A percentile compares a stretch with the other conserved stretches of the same genome.
phyloP scores from a whole-genome alignment of 2,329 filamentous ascomycete genomes.

The Allantophomopsis lycopodina region DNA sequence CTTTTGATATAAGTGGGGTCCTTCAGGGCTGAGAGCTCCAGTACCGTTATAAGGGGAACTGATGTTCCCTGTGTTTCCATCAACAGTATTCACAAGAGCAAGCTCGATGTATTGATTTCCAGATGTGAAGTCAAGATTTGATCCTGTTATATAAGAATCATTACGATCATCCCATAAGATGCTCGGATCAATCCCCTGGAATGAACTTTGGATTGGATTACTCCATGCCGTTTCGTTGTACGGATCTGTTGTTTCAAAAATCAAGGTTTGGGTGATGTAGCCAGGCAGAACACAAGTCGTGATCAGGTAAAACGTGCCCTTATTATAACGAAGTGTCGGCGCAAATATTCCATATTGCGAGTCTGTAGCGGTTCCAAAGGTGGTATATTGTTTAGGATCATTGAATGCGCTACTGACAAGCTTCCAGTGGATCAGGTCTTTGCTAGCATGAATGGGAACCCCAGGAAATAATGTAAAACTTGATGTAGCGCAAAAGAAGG shows the following conservation, averaged over 20 bases:
- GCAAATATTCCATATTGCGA: constrained; percentile 23
- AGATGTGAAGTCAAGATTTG: constrained; percentile 15
- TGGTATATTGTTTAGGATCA: constrained; percentile 3
- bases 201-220: constrained; percentile 22
- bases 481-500: constrained; percentile 34
- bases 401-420: constrained; percentile 25
- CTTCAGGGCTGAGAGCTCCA: constrained; percentile 16
- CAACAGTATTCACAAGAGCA: constrained; percentile 8
- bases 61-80: constrained; percentile 10
- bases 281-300: constrained; percentile 10
- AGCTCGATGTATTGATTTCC: constrained; percentile 3
- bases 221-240: constrained; percentile 13
- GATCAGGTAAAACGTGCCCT: constrained; percentile 18
- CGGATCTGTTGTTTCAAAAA: constrained; percentile 13
- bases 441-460: constrained; percentile 1
- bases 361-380: constrained; percentile 8
- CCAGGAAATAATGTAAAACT: background rate
- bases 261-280: constrained; percentile 10
- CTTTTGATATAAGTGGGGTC: constrained; percentile 31
- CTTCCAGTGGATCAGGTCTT: constrained; percentile 24
- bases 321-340: constrained; percentile 17
- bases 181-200: constrained; percentile 30
- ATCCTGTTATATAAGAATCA: constrained; percentile 19
- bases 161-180: constrained; percentile 30
- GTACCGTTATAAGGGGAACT: background rate